Conservation (phyloP, 441 rosid genomes). For the Jatropha podagrica region DNA sequence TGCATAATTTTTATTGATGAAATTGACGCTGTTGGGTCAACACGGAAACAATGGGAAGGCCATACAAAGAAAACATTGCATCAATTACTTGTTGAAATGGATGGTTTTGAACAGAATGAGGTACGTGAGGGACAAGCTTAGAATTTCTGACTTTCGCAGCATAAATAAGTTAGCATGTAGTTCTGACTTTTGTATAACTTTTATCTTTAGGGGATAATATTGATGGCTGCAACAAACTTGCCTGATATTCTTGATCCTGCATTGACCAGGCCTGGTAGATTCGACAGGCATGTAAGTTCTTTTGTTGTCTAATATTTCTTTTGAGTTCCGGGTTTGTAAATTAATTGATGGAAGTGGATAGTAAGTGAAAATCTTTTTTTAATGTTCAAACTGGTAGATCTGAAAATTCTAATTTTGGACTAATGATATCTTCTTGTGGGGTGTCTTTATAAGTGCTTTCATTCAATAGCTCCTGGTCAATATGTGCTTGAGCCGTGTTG, state of each 20-base stretch:
- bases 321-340: neutral
- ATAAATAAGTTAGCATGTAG: constrained; percentile 5
- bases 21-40: constrained; percentile 98
- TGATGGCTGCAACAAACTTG: constrained; percentile 99
- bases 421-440: no score
- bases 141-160: neutral
- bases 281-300: constrained; percentile 93
- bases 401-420: no score
- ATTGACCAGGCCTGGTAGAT: constrained; percentile 99
- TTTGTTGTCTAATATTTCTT: constrained; percentile 15
- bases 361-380: neutral
- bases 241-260: constrained; percentile 99
- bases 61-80: constrained; percentile 99
- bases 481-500: neutral
- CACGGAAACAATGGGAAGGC: constrained; percentile 99
- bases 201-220: constrained; percentile 76
- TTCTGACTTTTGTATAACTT: constrained; percentile 13
- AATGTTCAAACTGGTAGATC: neutral
- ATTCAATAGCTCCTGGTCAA: neutral
- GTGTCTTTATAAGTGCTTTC: no score
- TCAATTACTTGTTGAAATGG: constrained; percentile 98
- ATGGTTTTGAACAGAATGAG: constrained; percentile 99
- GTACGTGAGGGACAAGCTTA: constrained; percentile 36
- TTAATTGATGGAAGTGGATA: neutral
- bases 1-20: constrained; percentile 97